A percentile compares a stretch with the other conserved stretches of the same genome.
These are phyloP conservation scores for Aspergillus wentii DNA, from an alignment of 495 filamentous ascomycete genomes.

Conservation along the genomic window DNA sequence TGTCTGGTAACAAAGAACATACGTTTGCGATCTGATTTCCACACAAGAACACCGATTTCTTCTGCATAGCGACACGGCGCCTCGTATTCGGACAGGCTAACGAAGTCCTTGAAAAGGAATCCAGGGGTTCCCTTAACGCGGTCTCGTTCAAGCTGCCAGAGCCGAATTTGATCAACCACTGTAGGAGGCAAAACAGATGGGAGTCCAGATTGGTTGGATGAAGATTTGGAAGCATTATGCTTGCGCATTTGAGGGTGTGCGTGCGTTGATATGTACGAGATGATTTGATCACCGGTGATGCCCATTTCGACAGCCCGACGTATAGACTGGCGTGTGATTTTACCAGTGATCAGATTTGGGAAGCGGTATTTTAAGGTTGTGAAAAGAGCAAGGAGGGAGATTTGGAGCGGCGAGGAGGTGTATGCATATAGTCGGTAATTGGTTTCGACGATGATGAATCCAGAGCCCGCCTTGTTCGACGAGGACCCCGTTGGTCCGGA, in stretches of 20 bases:
- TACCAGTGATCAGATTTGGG: conserved; percentile 85
- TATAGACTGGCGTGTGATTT: conserved; percentile 81
- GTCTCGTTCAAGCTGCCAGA: conserved; percentile 97
- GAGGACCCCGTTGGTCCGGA: conserved; percentile 28
- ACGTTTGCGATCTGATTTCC: conserved; percentile 72
- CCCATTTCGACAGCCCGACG: conserved; percentile 81
- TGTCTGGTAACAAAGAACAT: conserved; percentile 84
- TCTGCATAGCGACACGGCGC: conserved; percentile 73
- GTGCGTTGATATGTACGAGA: conserved; percentile 79
- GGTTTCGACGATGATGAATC: conserved; percentile 96
- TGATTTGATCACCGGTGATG: conserved; percentile 92
- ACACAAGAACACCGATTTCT: conserved; percentile 86
- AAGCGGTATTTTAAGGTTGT: conserved; percentile 79
- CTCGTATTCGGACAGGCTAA: conserved; percentile 68
- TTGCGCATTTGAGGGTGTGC: conserved; percentile 90
- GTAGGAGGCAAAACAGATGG: conserved; percentile 79
- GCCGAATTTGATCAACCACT: conserved; percentile 92
- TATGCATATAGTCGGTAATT: conserved; percentile 98
- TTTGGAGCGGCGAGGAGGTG: conserved; percentile 86
- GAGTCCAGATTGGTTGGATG: conserved; percentile 29
- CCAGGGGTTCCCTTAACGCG: conserved; percentile 77
- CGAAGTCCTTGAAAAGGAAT: conserved; percentile 88
- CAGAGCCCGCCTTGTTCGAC: conserved; percentile 48
- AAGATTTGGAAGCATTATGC: conserved; percentile 44
- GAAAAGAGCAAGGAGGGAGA: conserved; percentile 90